Conservation (phyloP, 1,139 yeast genomes). For the Starmera stellimalicola region DNA sequence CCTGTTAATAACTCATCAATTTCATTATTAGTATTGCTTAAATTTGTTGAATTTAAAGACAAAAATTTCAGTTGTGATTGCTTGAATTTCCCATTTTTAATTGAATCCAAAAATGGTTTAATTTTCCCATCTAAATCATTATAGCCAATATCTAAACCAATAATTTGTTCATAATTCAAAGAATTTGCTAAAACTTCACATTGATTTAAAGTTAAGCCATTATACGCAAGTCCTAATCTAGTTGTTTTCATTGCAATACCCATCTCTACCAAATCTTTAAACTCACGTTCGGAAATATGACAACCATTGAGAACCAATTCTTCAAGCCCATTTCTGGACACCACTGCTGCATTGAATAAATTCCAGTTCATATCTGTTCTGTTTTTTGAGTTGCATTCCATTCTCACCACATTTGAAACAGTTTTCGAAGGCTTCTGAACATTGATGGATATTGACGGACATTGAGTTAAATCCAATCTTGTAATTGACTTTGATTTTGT, state of each 20-base stretch:
- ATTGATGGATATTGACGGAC: constrained; percentile 50
- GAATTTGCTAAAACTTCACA: constrained; percentile 35
- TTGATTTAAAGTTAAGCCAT: constrained; percentile 44
- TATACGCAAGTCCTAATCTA: constrained; percentile 62
- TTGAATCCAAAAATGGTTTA: constrained; percentile 37
- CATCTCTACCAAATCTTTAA: constrained; percentile 45
- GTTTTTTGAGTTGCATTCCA: constrained; percentile 48
- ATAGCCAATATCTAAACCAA: constrained; percentile 63
- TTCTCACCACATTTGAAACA: constrained; percentile 30
- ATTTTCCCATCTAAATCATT: constrained; percentile 55
- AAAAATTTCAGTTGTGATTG: constrained; percentile 30
- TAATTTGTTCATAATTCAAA: constrained; percentile 9
- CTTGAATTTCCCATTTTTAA: constrained; percentile 17
- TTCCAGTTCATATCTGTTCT: constrained; percentile 75
- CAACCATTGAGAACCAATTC: constrained; percentile 68
- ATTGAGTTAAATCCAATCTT: constrained; percentile 61
- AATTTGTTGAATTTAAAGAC: constrained; percentile 44
- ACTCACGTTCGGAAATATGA: constrained; percentile 45
- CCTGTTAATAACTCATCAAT: constrained; percentile 20
- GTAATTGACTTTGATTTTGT: constrained; percentile 48
- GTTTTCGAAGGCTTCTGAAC: constrained; percentile 39
- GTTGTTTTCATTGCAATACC: constrained; percentile 43
- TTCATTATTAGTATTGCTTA: constrained; percentile 23
- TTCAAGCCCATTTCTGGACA: constrained; percentile 64
- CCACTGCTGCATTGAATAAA: constrained; percentile 55